A percentile compares a stretch with the other conserved stretches of the same genome.
Evolutionary conservation across 2,329 filamentous ascomycete species (phyloP).

Genomic region (Calonectria hongkongensis): DNA sequence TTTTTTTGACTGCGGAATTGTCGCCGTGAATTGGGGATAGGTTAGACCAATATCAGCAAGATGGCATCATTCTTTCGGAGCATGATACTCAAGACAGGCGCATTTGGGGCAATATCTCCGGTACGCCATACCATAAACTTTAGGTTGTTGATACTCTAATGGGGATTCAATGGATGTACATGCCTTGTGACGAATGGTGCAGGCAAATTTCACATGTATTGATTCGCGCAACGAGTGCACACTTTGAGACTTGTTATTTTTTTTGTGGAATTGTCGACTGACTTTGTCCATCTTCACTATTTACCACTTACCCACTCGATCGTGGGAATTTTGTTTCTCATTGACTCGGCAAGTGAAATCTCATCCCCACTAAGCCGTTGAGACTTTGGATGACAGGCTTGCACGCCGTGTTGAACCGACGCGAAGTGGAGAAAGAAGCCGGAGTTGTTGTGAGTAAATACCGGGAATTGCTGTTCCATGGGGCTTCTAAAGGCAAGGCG

Average conservation of each 20-base stretch:
- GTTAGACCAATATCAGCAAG: not conserved
- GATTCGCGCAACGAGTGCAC: conserved; percentile 3
- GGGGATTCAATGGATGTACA: conserved; percentile 10
- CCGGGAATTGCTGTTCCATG: conserved; percentile 47
- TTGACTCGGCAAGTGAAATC: conserved; percentile 20
- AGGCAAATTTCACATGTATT: not conserved
- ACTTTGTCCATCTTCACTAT: conserved; percentile 20
- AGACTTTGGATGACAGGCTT: conserved; percentile 36
- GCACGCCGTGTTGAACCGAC: conserved; percentile 51
- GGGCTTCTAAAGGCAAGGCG: conserved; percentile 47
- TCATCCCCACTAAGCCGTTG: conserved; percentile 43
- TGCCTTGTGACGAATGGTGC: conserved; percentile 7
- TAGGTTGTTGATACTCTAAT: conserved; percentile 27
- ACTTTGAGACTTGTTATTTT: conserved; percentile 12
- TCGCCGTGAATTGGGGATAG: conserved; percentile 20
- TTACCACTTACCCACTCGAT: conserved; percentile 10
- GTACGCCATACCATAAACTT: conserved; percentile 38
- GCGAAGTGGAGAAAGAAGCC: conserved; percentile 50
- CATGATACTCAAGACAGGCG: conserved; percentile 1
- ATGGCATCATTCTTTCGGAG: conserved; percentile 5
- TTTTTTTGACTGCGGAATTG: conserved; percentile 2
- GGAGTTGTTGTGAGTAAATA: conserved; percentile 27
- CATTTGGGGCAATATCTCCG: conserved; percentile 32
- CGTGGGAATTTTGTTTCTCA: conserved; percentile 25
- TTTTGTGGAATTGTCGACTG: conserved; percentile 13